Evolutionary conservation across 768 basidiomycete genomes (phyloP).

Genomic region (Suillus subaureus): DNA sequence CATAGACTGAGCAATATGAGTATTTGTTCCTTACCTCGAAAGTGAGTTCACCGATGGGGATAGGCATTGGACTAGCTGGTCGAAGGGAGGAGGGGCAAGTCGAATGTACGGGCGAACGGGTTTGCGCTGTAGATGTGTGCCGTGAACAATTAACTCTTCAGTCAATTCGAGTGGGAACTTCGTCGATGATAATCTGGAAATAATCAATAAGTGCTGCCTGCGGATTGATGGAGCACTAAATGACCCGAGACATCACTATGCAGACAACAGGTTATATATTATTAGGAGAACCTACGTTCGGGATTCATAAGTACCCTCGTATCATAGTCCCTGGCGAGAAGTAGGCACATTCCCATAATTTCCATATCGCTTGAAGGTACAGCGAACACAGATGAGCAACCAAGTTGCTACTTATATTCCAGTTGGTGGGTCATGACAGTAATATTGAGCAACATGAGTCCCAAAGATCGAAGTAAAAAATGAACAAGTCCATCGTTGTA

Average conservation of each 20-base stretch:
- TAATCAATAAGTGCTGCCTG: too few species aligned
- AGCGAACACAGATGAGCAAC: not conserved
- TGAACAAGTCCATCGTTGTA: conserved; percentile 2
- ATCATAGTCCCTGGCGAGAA: too few species aligned
- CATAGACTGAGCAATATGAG: too few species aligned
- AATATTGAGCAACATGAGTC: not conserved
- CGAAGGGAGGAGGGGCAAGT: not conserved
- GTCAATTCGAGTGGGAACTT: too few species aligned
- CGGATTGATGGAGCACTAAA: too few species aligned
- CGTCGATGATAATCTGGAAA: too few species aligned
- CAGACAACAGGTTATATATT: too few species aligned
- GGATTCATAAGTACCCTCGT: not conserved
- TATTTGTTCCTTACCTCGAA: too few species aligned
- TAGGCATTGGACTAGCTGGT: too few species aligned
- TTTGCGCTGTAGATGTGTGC: not conserved
- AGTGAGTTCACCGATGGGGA: not conserved
- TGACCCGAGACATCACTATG: too few species aligned
- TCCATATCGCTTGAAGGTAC: not conserved
- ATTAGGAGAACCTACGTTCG: not conserved
- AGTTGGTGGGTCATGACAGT: not conserved
- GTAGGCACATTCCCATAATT: not conserved
- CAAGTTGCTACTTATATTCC: not conserved
- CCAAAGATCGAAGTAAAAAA: not conserved
- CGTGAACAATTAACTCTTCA: too few species aligned
- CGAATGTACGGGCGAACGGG: not conserved